Percentiles rank a stretch among this genome's conserved stretches.
Conservation (phyloP, 2,329 filamentous ascomycete species). For the Xylariaceae sp. region DNA sequence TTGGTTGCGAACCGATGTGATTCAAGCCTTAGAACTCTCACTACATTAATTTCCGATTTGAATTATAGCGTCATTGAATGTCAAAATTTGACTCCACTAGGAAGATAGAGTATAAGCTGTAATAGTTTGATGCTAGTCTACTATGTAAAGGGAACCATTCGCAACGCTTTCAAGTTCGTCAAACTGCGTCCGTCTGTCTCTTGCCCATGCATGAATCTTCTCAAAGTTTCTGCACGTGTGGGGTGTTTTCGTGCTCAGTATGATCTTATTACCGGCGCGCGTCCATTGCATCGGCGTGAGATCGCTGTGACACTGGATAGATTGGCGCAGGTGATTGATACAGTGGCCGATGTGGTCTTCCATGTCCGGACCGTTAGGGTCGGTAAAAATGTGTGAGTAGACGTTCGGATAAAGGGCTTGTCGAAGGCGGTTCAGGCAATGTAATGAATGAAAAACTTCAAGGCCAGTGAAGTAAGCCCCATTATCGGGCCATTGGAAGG, state of each 20-base stretch:
- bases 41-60: too few species aligned
- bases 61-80: too few species aligned
- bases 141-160: slow-evolving; percentile 9
- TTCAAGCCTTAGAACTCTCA: too few species aligned
- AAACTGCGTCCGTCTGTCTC: background rate
- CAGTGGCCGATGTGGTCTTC: slow-evolving; percentile 21
- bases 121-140: too few species aligned
- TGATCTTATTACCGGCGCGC: slow-evolving; percentile 6
- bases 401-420: slow-evolving; percentile 17
- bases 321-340: slow-evolving; percentile 19
- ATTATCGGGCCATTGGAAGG: slow-evolving; percentile 18
- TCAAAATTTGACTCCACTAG: too few species aligned
- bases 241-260: slow-evolving; percentile 10
- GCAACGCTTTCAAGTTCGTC: background rate
- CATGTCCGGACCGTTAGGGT: slow-evolving; percentile 5
- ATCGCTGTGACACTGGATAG: slow-evolving; percentile 20
- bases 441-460: slow-evolving; percentile 19
- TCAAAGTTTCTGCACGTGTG: slow-evolving; percentile 21
- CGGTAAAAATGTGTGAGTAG: slow-evolving; percentile 8
- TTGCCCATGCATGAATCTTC: slow-evolving; percentile 18
- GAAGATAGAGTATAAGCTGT: too few species aligned
- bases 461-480: slow-evolving; percentile 18
- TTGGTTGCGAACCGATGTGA: too few species aligned
- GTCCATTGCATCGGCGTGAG: slow-evolving; percentile 21
- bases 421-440: slow-evolving; percentile 19